Evolutionary conservation across 1,284 basidiomycete genomes (phyloP).

Genomic region (Phlebopus sp.): DNA sequence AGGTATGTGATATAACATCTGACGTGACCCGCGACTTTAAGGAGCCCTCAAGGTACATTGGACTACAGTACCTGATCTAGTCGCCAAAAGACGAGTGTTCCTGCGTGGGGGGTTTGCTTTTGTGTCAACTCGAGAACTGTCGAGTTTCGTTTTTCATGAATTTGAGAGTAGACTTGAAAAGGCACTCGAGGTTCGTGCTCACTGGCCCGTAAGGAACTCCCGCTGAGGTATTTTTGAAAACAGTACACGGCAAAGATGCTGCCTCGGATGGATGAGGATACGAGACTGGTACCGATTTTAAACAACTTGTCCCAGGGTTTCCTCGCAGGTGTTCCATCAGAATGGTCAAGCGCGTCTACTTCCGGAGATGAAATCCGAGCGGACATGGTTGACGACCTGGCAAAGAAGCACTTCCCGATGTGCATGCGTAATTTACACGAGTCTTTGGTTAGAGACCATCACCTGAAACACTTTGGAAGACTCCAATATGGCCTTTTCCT

Average conservation of each 20-base stretch:
- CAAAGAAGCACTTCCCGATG: constrained; percentile 88
- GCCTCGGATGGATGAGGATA: constrained; percentile 95
- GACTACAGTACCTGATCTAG: constrained; percentile 92
- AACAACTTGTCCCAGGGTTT: constrained; percentile 94
- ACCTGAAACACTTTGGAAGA: constrained; percentile 91
- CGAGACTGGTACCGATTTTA: constrained; percentile 87
- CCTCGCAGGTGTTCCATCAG: constrained; percentile 85
- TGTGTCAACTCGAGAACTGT: constrained; percentile 80
- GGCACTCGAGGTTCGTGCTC: constrained; percentile 69
- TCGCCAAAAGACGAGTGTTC: constrained; percentile 83
- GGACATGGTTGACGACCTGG: constrained; percentile 90
- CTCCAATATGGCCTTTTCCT: constrained; percentile 94
- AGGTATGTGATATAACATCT: constrained; percentile 41
- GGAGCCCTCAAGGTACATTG: constrained; percentile 55
- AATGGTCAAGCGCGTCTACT: constrained; percentile 62
- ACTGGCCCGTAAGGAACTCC: background rate
- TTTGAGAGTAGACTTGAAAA: constrained; percentile 77
- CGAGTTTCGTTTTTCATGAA: constrained; percentile 87
- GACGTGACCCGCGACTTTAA: background rate
- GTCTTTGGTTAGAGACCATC: constrained; percentile 73
- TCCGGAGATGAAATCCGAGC: constrained; percentile 76
- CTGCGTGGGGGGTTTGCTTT: constrained; percentile 86
- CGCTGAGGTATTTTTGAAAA: constrained; percentile 5
- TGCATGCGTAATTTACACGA: constrained; percentile 95
- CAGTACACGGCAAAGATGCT: constrained; percentile 86